Conservation (phyloP, 78 protist species). For the Diacronema lutheri region DNA sequence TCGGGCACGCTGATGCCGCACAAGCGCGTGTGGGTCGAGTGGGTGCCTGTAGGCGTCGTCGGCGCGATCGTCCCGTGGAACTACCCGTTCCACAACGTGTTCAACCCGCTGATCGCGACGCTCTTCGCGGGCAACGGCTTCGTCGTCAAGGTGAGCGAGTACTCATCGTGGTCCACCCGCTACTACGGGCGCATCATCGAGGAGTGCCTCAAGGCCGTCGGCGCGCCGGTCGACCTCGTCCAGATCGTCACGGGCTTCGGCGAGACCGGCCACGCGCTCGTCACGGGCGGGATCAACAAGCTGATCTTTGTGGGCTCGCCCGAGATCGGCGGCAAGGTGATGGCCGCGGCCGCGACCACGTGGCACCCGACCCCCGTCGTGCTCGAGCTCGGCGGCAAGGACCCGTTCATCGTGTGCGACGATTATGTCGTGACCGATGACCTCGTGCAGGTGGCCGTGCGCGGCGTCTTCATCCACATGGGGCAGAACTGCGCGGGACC, state of each 20-base stretch:
- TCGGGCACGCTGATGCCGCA: no score
- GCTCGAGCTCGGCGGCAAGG: constrained; percentile 45
- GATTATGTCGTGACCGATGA: not conserved
- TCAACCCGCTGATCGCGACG: constrained; percentile 5
- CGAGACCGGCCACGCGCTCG: constrained; percentile 17
- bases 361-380: constrained; percentile 23
- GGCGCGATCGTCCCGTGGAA: constrained; percentile 55
- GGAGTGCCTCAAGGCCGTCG: not conserved
- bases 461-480: not conserved
- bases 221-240: constrained; percentile 7
- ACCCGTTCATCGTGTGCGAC: constrained; percentile 7
- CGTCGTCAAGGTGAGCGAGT: constrained; percentile 40
- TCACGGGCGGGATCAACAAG: constrained; percentile 2
- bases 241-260: constrained; percentile 24
- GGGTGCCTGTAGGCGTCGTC: constrained; percentile 4
- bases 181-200: not conserved
- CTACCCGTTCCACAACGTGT: constrained; percentile 50
- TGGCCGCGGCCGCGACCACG: not conserved
- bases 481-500: constrained; percentile 46
- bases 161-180: not conserved
- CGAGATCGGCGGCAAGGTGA: not conserved
- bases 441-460: not conserved
- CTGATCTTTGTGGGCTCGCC: constrained; percentile 2
- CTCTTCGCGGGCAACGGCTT: constrained; percentile 34
- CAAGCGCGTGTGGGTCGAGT: constrained; percentile 17